Evolutionary conservation across 1,284 basidiomycete species (phyloP).

Genomic region (Rhodotorula glutinis): DNA sequence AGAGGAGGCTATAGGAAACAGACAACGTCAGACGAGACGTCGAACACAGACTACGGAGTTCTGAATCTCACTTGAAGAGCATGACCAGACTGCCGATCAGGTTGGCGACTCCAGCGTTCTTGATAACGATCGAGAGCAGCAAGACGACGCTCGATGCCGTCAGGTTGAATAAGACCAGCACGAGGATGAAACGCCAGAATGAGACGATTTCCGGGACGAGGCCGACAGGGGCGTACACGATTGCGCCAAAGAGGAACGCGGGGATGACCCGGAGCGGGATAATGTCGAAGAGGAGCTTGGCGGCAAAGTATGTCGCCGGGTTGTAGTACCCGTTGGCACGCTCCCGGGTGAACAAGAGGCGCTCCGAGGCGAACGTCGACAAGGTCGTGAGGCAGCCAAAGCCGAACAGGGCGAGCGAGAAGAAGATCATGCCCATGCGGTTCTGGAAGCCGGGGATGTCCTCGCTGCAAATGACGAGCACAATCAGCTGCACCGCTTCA

Average conservation of each 20-base stretch:
- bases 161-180: constrained; percentile 89
- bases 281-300: constrained; percentile 95
- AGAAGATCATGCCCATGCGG: constrained; percentile 84
- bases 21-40: not conserved
- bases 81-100: constrained; percentile 91
- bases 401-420: constrained; percentile 88
- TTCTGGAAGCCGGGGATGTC: constrained; percentile 95
- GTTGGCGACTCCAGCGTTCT: constrained; percentile 81
- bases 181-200: constrained; percentile 98
- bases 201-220: constrained; percentile 80
- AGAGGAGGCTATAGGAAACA: constrained; percentile 65
- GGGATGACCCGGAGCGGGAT: constrained; percentile 89
- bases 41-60: not conserved
- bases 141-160: constrained; percentile 88
- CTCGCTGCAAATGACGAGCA: constrained; percentile 23
- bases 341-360: constrained; percentile 93
- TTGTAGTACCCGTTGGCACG: constrained; percentile 96
- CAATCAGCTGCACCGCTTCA: constrained; percentile 24
- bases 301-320: constrained; percentile 89
- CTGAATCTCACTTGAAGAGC: constrained; percentile 87
- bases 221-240: constrained; percentile 88
- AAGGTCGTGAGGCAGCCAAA: constrained; percentile 93
- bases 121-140: constrained; percentile 81
- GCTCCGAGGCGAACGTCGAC: constrained; percentile 86
- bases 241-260: constrained; percentile 87